Conservation (phyloP, 208 protist species). For the Jaenimonas drosophilae region DNA sequence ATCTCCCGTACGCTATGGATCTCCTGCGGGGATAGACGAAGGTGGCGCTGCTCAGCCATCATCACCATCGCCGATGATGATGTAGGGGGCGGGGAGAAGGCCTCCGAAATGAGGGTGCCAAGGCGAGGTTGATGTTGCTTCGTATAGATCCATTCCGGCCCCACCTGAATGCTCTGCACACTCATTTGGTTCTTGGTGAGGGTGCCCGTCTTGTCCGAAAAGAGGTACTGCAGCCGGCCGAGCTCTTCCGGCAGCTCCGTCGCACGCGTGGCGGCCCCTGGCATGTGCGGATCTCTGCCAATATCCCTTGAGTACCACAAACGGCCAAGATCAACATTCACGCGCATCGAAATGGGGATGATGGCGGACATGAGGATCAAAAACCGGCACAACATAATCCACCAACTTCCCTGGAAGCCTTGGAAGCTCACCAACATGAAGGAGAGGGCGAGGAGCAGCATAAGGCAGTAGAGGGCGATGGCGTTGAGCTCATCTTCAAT, state of each 20-base stretch:
- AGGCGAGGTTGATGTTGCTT: conserved; percentile 46
- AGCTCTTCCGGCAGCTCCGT: conserved; percentile 97
- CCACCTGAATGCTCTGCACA: conserved; percentile 59
- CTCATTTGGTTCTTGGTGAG: conserved; percentile 97
- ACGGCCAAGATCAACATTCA: conserved; percentile 98
- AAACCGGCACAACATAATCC: conserved; percentile 90
- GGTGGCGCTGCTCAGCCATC: no score
- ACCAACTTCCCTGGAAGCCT: conserved; percentile 74
- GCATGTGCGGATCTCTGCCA: conserved; percentile 70
- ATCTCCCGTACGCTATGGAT: conserved; percentile 56
- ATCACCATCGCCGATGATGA: no score
- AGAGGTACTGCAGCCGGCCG: conserved; percentile 95
- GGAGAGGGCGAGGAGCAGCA: conserved; percentile 46
- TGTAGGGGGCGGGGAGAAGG: conserved; percentile 11
- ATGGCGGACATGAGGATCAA: conserved; percentile 97
- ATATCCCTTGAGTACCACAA: conserved; percentile 94
- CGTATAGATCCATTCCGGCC: conserved; percentile 26
- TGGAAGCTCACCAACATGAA: conserved; percentile 54
- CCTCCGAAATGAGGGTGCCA: conserved; percentile 13
- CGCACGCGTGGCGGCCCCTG: conserved; percentile 89
- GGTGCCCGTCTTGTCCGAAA: conserved; percentile 99
- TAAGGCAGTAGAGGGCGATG: conserved; percentile 89
- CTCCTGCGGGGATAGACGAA: no score
- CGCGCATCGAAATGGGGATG: conserved; percentile 97
- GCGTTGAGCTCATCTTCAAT: conserved; percentile 95